Base-by-base conservation (phyloP, 2,329 filamentous ascomycete species). In the Emericellopsis atlantica region DNA sequence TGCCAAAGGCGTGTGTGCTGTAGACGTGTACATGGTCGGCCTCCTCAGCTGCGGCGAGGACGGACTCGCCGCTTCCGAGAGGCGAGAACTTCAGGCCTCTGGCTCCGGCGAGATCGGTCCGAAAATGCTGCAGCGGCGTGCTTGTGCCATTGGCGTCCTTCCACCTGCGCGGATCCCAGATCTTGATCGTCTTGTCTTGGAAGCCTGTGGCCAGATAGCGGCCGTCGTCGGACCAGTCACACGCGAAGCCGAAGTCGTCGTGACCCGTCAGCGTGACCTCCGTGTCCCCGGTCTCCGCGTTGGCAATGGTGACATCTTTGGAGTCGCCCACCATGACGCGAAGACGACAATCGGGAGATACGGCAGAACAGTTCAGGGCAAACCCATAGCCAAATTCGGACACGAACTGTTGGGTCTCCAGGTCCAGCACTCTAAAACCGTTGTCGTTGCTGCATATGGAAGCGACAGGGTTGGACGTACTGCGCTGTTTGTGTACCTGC, bases 161-260 rank as follows among this genome's bases (percentile, higher is more conserved):
- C 79, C 81, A 85, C 41, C 73, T 76, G 8, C 84, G 72, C 7
- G 83, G 80, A 54, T 90, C 84, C 78, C 81, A 89, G 38, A 90
- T 76, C 47, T 79, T 76, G 48, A 89, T 70, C 23, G 69, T 72
- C 54, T 72, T 80, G 56, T 90, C 84, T 57, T 90, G 84, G 45
- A 81, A 81, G 18, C 79, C 84, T 0, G 84, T 89, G 11, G 84
- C 84, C 16, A 89, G 71, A 11, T 79, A 81, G 62, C 79, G 78
- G 26, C 83, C 84, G 53, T 89, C 80, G 40, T 82, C 77, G 15
- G 83, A 80, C 84, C 84, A 90, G 48, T 81, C 84, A 51, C 81
- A 87, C 2, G 84, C 77, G 51, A 89, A 90, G 2, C 78, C 81
- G 48, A 72, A 83, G 52, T 88, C 83, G 12, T 66, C 66, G 52